Base-by-base conservation (phyloP, 1,284 basidiomycete species). In the Boletus smithii region DNA sequence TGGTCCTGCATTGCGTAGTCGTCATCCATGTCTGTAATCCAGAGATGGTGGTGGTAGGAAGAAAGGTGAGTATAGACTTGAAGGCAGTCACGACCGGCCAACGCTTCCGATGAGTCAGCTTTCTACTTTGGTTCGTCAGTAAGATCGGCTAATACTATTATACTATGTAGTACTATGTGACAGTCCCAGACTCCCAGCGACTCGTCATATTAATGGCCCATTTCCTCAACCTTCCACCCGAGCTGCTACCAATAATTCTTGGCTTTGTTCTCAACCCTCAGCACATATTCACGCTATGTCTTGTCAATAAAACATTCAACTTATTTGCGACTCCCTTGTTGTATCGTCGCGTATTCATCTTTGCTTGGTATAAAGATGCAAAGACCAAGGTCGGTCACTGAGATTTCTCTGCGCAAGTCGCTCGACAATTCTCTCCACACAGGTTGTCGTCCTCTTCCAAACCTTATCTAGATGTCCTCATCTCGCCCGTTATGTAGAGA, bases 311-410 rank as follows among this genome's bases (percentile, higher is more conserved):
- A 42, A 49, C 65, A 1, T 85, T 86, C 55, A 65, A 76, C 51
- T 41, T 51, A 1, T 80, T 80, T 55, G 71, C 76, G 0, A 63
- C 69, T 0, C 69, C 73, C 11, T 52, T 65, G 18, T 67, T 88
- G 16, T 88, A 88, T 54, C 67, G 73, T 22, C 70, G 72, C 11
- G 69, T 79, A 13, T 73, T 70, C 40, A 79, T 88, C 39, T 83
- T 80, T 62, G 73, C 83, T 14, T 86, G 84, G 85, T 76, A 86
- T 45, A 80, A 71, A 51, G 72, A 80, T 29, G 73, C 72, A 8
- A 87, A 85, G 56, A 58, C 53, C 6, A 83, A 74, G 71, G 85
- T 83, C 24, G 40, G 49, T 53, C 40, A 8, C 22, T 17, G 11
- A 33, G 20, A 39, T 36, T 36, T 27, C 14, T 16, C 41, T 30